These are phyloP conservation scores for Zea luxurians DNA, from an alignment of 176 grass and related monocot species.

Conservation along the genomic window DNA sequence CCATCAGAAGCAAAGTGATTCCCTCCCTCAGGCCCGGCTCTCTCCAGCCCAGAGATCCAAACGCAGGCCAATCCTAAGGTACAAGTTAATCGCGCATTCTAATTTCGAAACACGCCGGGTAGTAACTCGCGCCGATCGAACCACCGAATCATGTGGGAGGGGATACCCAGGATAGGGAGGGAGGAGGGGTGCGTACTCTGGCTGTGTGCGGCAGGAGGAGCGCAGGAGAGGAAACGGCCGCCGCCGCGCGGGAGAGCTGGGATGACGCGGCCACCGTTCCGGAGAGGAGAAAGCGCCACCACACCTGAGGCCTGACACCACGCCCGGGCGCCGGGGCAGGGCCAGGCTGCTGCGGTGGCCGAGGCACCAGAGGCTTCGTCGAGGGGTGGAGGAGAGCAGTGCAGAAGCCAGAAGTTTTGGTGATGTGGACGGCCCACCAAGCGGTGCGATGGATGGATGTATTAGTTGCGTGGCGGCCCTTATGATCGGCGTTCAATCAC, in stretches of 20 bases:
- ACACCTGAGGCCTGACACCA: background rate
- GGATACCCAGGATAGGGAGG: no score
- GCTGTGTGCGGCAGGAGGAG: background rate
- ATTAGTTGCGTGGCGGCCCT: background rate
- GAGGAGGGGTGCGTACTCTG: slow-evolving; percentile 12
- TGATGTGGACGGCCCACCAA: slow-evolving; percentile 23
- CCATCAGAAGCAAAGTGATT: background rate
- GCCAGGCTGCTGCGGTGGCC: background rate
- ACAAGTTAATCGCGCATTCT: background rate
- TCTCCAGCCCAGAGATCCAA: background rate
- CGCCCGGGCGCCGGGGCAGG: background rate
- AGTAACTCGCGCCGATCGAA: background rate
- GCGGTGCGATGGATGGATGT: background rate
- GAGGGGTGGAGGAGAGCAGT: background rate
- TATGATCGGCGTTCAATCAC: background rate
- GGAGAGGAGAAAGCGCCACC: background rate
- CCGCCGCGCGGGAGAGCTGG: background rate
- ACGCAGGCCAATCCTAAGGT: background rate
- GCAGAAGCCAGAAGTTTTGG: background rate
- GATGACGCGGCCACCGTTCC: background rate
- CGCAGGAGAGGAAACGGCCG: background rate
- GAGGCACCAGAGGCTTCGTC: slow-evolving; percentile 14
- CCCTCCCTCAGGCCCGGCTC: background rate
- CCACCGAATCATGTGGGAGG: background rate
- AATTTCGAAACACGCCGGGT: background rate